A percentile compares a stretch with the other conserved stretches of the same genome.
phyloP scores from a whole-genome alignment of 768 basidiomycete genomes.

The Botryobasidium botryosum region DNA sequence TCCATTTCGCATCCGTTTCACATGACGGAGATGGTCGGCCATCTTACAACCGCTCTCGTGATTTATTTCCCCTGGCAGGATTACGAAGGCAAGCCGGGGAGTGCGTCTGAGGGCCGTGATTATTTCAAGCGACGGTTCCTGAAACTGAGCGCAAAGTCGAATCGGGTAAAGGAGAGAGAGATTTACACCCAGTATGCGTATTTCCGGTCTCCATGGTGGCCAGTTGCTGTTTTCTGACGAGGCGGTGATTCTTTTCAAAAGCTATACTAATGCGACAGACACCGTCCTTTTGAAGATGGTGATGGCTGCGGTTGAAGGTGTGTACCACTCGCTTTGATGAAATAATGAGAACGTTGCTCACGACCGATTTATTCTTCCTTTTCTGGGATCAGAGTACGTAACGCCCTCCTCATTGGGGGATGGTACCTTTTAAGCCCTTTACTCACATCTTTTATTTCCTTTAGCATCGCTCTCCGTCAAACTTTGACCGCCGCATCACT shows the following conservation, averaged over 20 bases:
- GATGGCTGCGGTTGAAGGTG: slow-evolving; percentile 93
- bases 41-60: no score
- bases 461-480: not conserved
- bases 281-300: slow-evolving; percentile 77
- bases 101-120: slow-evolving; percentile 60
- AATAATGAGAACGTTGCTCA: not conserved
- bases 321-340: slow-evolving; percentile 18
- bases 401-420: no score
- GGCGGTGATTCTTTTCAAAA: slow-evolving; percentile 20
- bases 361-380: not conserved
- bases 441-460: no score
- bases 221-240: no score
- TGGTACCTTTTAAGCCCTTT: no score
- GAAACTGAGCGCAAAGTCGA: slow-evolving; percentile 68
- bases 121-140: slow-evolving; percentile 84
- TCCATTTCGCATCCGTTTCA: slow-evolving; percentile 3
- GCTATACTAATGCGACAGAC: slow-evolving; percentile 82
- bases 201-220: slow-evolving; percentile 1
- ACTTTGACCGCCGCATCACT: not conserved
- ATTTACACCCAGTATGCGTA: slow-evolving; percentile 79
- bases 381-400: no score
- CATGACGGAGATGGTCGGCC: not conserved
- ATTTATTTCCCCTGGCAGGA: slow-evolving; percentile 38
- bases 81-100: slow-evolving; percentile 61
- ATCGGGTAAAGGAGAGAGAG: slow-evolving; percentile 70